Percentiles rank a stretch among this genome's conserved stretches.
These are phyloP conservation scores for Vanderwaltozyma verrucispora DNA, from an alignment of 805 yeast genomes.

Conservation along the genomic window DNA sequence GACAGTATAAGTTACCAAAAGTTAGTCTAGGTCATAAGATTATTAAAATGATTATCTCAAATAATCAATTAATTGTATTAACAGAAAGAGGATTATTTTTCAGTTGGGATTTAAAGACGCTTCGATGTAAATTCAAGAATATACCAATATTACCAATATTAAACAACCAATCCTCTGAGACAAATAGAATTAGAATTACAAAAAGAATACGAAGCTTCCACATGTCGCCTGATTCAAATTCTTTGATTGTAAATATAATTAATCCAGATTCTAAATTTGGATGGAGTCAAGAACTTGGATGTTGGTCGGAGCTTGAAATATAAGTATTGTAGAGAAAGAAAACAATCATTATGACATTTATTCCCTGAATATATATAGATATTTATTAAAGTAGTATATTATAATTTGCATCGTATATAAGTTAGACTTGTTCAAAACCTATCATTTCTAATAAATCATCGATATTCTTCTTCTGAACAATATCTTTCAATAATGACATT, in stretches of 20 bases:
- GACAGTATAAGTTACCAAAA: conserved; percentile 29
- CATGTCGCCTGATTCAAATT: conserved; percentile 1
- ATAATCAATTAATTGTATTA: conserved; percentile 40
- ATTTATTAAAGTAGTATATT: background rate
- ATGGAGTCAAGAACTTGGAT: conserved; percentile 20
- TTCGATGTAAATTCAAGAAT: conserved; percentile 13
- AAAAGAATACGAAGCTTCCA: conserved; percentile 15
- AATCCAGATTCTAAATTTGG: conserved; percentile 10
- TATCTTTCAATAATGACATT: conserved; percentile 17
- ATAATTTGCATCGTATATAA: no score
- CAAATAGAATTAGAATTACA: conserved; percentile 19
- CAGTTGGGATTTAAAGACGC: conserved; percentile 19
- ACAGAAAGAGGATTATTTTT: conserved; percentile 51
- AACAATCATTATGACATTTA: background rate
- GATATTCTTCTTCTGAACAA: conserved; percentile 16
- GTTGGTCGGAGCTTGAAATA: conserved; percentile 24
- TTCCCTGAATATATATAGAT: background rate
- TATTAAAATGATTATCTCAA: conserved; percentile 32
- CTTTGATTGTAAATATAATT: conserved; percentile 8
- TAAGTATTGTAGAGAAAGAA: no score
- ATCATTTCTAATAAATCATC: conserved; percentile 21
- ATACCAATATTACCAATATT: conserved; percentile 24
- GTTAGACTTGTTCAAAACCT: conserved; percentile 13
- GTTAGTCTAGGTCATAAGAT: conserved; percentile 40
- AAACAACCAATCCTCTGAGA: conserved; percentile 15